Evolutionary conservation across 768 basidiomycete species (phyloP).

Genomic region (Trametes elegans): DNA sequence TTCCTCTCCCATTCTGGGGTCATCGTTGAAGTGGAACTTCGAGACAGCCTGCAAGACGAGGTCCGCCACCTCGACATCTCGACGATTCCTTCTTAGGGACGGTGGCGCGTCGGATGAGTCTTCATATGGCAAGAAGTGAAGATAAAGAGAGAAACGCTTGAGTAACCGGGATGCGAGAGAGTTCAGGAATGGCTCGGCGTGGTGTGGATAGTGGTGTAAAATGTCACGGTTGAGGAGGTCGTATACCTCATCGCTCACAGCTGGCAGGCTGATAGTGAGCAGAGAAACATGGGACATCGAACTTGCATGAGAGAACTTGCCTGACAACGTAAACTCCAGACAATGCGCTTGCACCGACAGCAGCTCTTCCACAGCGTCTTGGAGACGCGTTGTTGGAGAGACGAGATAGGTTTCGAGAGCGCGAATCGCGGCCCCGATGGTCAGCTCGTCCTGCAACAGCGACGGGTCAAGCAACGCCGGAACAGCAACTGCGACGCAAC

Average conservation of each 20-base stretch:
- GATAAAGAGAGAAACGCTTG: conserved; percentile 4
- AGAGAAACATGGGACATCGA: not conserved
- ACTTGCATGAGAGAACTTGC: not conserved
- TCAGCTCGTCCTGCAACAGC: not conserved
- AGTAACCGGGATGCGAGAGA: conserved; percentile 3
- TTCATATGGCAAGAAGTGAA: conserved; percentile 12
- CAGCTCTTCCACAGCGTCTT: not conserved
- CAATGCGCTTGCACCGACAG: not conserved
- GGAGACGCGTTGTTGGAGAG: not conserved
- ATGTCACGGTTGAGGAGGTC: not conserved
- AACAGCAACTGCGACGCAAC: not conserved
- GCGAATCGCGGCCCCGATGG: not conserved
- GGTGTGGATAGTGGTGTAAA: not conserved
- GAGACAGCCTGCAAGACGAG: not conserved
- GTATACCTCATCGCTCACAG: not conserved
- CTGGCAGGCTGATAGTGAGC: not conserved
- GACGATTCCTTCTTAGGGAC: not conserved
- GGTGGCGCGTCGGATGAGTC: not conserved
- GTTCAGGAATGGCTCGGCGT: not conserved
- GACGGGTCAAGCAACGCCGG: not conserved
- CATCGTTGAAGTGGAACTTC: not conserved
- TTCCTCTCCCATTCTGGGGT: not conserved
- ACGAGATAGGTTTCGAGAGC: not conserved
- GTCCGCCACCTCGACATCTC: not conserved
- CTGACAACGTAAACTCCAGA: conserved; percentile 2